Evolutionary conservation across 371 early-diverging fungal species (phyloP).

Genomic region (Dichotomocladium elegans): DNA sequence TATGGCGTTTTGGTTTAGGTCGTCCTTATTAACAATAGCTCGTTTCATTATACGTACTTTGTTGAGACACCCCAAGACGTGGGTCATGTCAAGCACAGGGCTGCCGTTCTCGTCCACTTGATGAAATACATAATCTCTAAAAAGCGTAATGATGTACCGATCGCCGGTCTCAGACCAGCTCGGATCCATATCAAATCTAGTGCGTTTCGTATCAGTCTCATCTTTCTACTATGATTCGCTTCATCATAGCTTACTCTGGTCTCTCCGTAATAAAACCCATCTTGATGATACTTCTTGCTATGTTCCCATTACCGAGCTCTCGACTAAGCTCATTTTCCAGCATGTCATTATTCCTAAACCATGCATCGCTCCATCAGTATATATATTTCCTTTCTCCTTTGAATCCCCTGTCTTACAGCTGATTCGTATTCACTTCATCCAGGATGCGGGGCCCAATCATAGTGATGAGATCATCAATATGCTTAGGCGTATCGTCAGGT

Average conservation of each 20-base stretch:
- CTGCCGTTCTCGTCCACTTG: slow-evolving; percentile 86
- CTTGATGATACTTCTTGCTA: slow-evolving; percentile 82
- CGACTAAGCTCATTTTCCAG: slow-evolving; percentile 72
- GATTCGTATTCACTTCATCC: slow-evolving; percentile 60
- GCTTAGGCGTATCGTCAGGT: slow-evolving; percentile 64
- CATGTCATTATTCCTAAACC: slow-evolving; percentile 42
- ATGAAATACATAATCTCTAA: slow-evolving; percentile 96
- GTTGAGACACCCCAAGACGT: slow-evolving; percentile 89
- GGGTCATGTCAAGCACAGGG: slow-evolving; percentile 88
- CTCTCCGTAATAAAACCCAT: slow-evolving; percentile 95
- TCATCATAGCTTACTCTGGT: slow-evolving; percentile 67
- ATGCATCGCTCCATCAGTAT: neutral
- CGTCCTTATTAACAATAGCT: no score
- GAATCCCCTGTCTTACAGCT: slow-evolving; percentile 43
- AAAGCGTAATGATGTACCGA: slow-evolving; percentile 90
- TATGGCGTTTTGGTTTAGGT: no score
- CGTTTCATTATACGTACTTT: slow-evolving; percentile 82
- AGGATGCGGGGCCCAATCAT: slow-evolving; percentile 78
- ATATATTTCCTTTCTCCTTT: neutral
- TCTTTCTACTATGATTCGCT: neutral
- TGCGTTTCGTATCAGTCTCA: no score
- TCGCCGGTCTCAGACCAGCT: slow-evolving; percentile 97
- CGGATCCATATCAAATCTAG: slow-evolving; percentile 82
- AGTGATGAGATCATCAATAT: slow-evolving; percentile 79
- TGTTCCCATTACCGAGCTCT: slow-evolving; percentile 88